phyloP scores from a whole-genome alignment of 176 grass and related monocot genomes.

The Dactylis glomerata region DNA sequence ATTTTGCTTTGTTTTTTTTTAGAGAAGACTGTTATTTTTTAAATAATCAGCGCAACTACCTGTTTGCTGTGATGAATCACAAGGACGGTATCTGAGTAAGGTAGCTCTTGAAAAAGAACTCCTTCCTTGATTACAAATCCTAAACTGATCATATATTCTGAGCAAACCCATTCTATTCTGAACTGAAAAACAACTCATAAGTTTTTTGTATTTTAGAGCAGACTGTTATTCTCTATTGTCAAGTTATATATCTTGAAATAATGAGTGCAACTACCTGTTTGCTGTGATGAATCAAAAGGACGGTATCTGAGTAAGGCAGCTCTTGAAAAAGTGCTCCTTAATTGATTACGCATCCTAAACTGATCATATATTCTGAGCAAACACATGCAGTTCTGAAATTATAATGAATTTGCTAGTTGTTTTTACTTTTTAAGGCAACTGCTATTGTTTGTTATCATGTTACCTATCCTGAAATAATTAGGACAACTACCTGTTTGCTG shows the following conservation, averaged over 20 bases:
- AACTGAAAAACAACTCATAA: neutral
- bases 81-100: constrained; percentile 28
- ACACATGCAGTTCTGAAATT: no score
- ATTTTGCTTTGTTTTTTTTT: no score
- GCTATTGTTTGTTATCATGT: neutral
- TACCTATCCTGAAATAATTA: no score
- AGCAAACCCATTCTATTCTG: neutral
- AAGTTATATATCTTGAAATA: no score
- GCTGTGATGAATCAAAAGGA: neutral
- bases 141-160: neutral
- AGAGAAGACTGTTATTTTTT: no score
- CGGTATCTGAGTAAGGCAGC: constrained; percentile 8
- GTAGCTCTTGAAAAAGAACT: neutral
- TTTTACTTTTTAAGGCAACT: neutral
- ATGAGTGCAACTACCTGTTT: neutral
- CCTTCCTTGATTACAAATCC: constrained; percentile 3
- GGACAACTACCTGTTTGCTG: neutral
- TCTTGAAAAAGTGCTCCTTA: neutral
- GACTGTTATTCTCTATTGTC: neutral
- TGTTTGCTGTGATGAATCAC: constrained; percentile 3
- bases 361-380: no score
- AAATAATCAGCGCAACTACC: no score
- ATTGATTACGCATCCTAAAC: neutral
- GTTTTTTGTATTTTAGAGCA: no score
- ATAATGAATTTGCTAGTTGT: no score